Percentiles rank a stretch among this genome's conserved stretches.
Conservation (phyloP, 805 yeast genomes). For the Kluyveromyces siamensis region DNA sequence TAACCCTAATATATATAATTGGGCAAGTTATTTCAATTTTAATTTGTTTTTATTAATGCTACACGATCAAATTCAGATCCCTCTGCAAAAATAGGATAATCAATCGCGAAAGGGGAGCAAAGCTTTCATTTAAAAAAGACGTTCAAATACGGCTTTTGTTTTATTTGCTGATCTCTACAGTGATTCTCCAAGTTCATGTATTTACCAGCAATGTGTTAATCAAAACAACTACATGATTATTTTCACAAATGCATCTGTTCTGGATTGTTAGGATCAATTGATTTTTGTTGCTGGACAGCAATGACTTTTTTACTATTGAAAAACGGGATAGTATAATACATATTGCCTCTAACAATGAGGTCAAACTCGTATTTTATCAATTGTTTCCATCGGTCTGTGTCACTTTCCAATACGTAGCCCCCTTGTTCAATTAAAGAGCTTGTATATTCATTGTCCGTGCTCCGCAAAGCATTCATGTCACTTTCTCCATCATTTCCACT, state of each 20-base stretch:
- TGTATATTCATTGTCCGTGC: background rate
- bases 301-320: conserved; percentile 43
- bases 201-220: no score
- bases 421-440: background rate
- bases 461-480: background rate
- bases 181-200: no score
- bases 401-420: conserved; percentile 22
- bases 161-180: no score
- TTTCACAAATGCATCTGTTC: background rate
- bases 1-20: no score
- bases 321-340: conserved; percentile 70
- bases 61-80: no score
- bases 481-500: background rate
- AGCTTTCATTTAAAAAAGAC: no score
- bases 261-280: conserved; percentile 41
- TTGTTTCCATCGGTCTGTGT: conserved; percentile 55
- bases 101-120: background rate
- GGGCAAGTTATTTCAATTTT: no score
- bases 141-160: no score
- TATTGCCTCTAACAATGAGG: conserved; percentile 70
- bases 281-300: conserved; percentile 49
- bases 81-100: background rate
- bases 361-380: conserved; percentile 78
- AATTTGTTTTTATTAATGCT: no score
- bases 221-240: no score